Base-by-base conservation (phyloP, 768 basidiomycete species). In the Tulasnella sp. region DNA sequence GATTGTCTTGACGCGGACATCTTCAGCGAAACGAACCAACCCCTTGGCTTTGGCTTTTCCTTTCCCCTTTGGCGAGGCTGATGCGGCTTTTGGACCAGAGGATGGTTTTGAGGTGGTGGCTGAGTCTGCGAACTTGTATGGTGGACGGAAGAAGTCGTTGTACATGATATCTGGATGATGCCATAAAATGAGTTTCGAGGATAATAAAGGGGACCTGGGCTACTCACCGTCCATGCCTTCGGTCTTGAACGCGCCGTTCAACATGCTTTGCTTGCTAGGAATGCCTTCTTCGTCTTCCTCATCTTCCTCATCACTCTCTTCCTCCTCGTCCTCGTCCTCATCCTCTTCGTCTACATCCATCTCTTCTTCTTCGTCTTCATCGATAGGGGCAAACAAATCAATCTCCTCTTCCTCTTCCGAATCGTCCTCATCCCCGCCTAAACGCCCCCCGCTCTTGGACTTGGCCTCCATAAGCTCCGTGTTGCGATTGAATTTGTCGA, bases 401-500 rank as follows among this genome's bases (percentile, higher is more conserved):
- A 94, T 79, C 17, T 86, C 89, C 2, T 88, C 89, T 25, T 88
- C 87, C 15, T 83, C 84, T 39, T 86, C 85, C 17, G 86, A 88
- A 19, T 85, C 85, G 52, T 87, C 87, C 40, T 83, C 85, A 42
- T 86, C 83, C 82, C 80, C 83, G 52, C 87, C 86, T 31, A 93
- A 85, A 36, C 83, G 84, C 25, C 93, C 94, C 80, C 85, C 85
- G 2, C 90, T 89, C 12, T 88, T 86, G 19, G 84, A 85, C 76
- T 83, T 86, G 17, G 90, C 88, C 82, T 97, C 96, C 2, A 90
- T 88, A 79, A 88, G 88, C 81, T 93, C 93, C 1, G 91, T 91
- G 81, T 95, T 90, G 2, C 90, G 87, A 80, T 99, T 97, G 85
- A 99, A 99, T 25, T 89, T 86, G 37, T 89, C 88, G 68, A 99